Evolutionary conservation across 2,329 filamentous ascomycete genomes (phyloP), one percentile per base, ranked within the genome.

Genomic region (Colletotrichum trifolii): DNA sequence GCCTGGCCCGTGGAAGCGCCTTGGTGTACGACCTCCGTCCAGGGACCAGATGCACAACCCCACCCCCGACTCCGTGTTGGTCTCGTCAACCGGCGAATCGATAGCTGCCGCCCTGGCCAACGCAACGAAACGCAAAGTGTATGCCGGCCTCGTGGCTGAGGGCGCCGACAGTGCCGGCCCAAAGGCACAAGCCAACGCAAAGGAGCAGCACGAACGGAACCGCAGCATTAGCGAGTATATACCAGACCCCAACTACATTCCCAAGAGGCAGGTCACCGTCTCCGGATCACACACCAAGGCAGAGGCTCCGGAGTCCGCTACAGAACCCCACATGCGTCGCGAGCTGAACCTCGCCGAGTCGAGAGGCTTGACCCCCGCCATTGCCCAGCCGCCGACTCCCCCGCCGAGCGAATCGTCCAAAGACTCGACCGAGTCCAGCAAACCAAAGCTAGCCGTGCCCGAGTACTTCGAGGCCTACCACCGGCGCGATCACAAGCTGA

Each of bases 161-260:
- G 71, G 71, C 49, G 61, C 67, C 3, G 73, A 74, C 47, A 69
- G 48, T 8, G 25, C 58, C 4, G 57, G 56, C 36, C 75, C 15
- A 69, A 76, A 49, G 70, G 73, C 52, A 55, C 67, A 56, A 15
- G 33, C 34, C 11, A 53, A 45, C 17, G 48, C 69, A 36, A 54
- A 70, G 59, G 59, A 65, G 57, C 71, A 69, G 63, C 69, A 67
- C 60, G 70, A 82, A 11, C 87, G 92, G 64, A 94, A 96, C 75
- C 86, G 94, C 71, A 97, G 94, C 76, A 81, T 96, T 34, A 97
- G 94, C 79, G 94, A 97, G 69, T 97, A 97, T 76, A 85, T 89
- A 0, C 93, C 94, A 2, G 91, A 96, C 58, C 81, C 87, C 6
- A 81, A 90, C 68, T 83, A 88, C 47, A 85, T 91, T 54, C 84